Percentiles rank a stretch among this genome's conserved stretches.
These are phyloP conservation scores for Candida loeiensis DNA, from an alignment of 805 yeast species.

Conservation along the genomic window DNA sequence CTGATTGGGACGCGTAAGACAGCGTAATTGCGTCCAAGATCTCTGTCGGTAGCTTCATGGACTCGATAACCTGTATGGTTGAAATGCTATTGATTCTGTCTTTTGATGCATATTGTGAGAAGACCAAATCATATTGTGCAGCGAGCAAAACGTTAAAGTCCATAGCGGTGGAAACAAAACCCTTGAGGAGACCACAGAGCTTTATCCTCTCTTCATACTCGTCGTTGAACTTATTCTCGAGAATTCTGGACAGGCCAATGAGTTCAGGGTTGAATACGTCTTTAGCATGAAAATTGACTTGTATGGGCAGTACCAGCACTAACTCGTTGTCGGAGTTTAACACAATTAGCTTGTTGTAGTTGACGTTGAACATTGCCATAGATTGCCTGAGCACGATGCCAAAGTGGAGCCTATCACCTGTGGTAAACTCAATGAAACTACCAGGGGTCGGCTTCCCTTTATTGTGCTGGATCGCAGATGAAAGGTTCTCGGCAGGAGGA, in stretches of 20 bases:
- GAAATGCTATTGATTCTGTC: slow-evolving; percentile 15
- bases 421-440: slow-evolving; percentile 36
- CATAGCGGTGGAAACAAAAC: slow-evolving; percentile 22
- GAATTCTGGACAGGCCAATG: slow-evolving; percentile 14
- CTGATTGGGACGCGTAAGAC: slow-evolving; percentile 27
- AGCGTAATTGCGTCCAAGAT: slow-evolving; percentile 10
- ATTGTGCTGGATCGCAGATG: slow-evolving; percentile 16
- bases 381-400: slow-evolving; percentile 38
- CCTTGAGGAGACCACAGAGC: slow-evolving; percentile 21
- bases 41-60: slow-evolving; percentile 14
- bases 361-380: slow-evolving; percentile 30
- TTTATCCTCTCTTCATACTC: slow-evolving; percentile 15
- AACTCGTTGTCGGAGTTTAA: slow-evolving; percentile 32
- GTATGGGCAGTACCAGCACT: slow-evolving; percentile 22
- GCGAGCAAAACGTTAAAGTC: slow-evolving; percentile 12
- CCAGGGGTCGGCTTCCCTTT: slow-evolving; percentile 26
- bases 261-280: slow-evolving; percentile 22
- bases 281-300: slow-evolving; percentile 29
- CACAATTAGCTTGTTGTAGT: slow-evolving; percentile 29
- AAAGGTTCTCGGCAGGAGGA: slow-evolving; percentile 10
- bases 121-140: slow-evolving; percentile 18
- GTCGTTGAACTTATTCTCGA: slow-evolving; percentile 23
- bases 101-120: slow-evolving; percentile 20
- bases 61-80: slow-evolving; percentile 13
- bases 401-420: slow-evolving; percentile 9